Conservation (phyloP, 768 basidiomycete species). For the Russula earlei region DNA sequence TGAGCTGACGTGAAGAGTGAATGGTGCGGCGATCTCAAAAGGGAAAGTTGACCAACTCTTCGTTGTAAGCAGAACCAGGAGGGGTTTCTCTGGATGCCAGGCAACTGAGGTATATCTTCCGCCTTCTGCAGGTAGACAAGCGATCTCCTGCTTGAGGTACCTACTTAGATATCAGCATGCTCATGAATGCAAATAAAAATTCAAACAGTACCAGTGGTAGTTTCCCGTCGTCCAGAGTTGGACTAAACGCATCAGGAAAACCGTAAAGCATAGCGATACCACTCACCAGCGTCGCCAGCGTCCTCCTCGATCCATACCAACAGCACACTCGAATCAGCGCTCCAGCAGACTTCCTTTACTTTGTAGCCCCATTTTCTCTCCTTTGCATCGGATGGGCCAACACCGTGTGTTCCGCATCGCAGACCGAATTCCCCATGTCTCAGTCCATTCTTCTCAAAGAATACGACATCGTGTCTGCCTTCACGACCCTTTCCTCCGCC, state of each 20-base stretch:
- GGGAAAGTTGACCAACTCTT: constrained; percentile 36
- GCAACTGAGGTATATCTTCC: constrained; percentile 59
- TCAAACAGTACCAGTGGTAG: constrained; percentile 68
- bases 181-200: background rate
- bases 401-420: constrained; percentile 27
- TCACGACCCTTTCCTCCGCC: constrained; percentile 58
- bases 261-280: constrained; percentile 3
- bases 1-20: constrained; percentile 29
- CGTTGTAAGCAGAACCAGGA: constrained; percentile 58
- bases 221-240: constrained; percentile 94
- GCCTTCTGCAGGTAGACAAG: constrained; percentile 30
- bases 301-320: constrained; percentile 74
- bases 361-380: constrained; percentile 53
- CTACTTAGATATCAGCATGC: constrained; percentile 29
- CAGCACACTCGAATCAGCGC: constrained; percentile 76
- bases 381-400: constrained; percentile 22
- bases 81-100: constrained; percentile 84
- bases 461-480: constrained; percentile 76
- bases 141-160: constrained; percentile 90
- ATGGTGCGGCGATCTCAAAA: background rate
- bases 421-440: constrained; percentile 84
- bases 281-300: constrained; percentile 61
- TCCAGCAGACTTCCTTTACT: constrained; percentile 77
- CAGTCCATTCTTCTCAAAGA: constrained; percentile 93
- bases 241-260: constrained; percentile 36